These are phyloP conservation scores for Fereydounia khargensis DNA, from an alignment of 1,284 basidiomycete genomes.

Conservation along the genomic window DNA sequence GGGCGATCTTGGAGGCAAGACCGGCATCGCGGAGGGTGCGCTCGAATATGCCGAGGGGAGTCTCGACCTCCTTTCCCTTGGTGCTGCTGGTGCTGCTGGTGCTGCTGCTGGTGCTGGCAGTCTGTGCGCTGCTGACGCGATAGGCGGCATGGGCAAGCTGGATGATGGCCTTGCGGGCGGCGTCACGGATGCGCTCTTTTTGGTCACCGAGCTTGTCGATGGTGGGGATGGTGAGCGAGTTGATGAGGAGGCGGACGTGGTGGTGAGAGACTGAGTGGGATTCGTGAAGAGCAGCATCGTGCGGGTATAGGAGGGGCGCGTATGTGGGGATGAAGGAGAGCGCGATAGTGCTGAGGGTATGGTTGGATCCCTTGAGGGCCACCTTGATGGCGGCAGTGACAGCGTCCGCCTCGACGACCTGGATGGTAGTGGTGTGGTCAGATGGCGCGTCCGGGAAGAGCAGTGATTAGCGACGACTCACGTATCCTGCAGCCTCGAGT, in stretches of 20 bases:
- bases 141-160: constrained; percentile 71
- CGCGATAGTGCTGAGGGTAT: constrained; percentile 64
- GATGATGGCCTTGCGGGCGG: constrained; percentile 72
- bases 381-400: constrained; percentile 64
- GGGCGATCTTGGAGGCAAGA: constrained; percentile 66
- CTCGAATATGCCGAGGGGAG: constrained; percentile 72
- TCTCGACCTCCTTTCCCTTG: constrained; percentile 73
- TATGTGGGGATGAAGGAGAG: constrained; percentile 50
- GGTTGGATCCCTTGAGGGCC: constrained; percentile 74
- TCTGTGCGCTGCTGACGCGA: constrained; percentile 56
- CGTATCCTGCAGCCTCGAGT: constrained; percentile 18
- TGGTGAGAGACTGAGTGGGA: constrained; percentile 19
- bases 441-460: not conserved
- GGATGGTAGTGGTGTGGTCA: not conserved
- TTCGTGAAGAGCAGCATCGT: not conserved
- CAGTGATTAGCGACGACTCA: not conserved
- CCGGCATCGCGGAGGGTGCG: constrained; percentile 72
- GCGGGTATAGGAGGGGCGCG: constrained; percentile 28
- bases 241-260: constrained; percentile 51
- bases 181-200: constrained; percentile 70
- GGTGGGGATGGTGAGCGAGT: constrained; percentile 71
- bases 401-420: constrained; percentile 34
- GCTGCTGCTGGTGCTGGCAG: constrained; percentile 61
- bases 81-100: constrained; percentile 58
- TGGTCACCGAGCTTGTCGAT: constrained; percentile 79